Base-by-base conservation (phyloP, 106 monocot species). In the Allium cepa region DNA sequence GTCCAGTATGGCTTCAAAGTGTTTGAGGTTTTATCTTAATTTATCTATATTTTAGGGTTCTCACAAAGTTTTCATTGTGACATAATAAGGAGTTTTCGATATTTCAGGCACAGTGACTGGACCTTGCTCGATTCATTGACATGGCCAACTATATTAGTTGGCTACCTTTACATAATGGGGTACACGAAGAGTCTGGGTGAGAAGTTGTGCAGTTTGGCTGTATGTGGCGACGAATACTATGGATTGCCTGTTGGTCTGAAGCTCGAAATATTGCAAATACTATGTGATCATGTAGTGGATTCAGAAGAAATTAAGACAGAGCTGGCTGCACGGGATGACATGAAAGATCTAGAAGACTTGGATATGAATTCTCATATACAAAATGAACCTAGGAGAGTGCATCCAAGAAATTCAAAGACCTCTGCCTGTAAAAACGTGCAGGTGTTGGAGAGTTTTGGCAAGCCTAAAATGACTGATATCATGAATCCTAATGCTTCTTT, bases 141-240 rank as follows among this genome's bases (percentile, higher is more conserved):
- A 6, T 95, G 94, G 94, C 94, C 94, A n/a, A 76, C 78, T 50
- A 82, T 90, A 60, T 51, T 91, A 63, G 60, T 86, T 47, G 85
- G 80, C 52, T 91, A 83, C 58, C 73, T 95, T 11, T 79, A 75
- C 69, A 7, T 87, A 61, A 85, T 75, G 80, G 74, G 80, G 47
- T 62, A 72, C 53, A 61, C 69, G 10, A 83, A 75, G 64, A 28
- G 70, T 27, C 70, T 81, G 46, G 85, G 68, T 8, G 72, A 60
- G 13, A 70, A 73, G 18, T 75, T 62, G 14, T 74, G 79, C 45
- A 58, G 61, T 51, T 16, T 45, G 57, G 13, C 28, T 46, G 46
- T 75, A 15, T 77, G 57, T 28, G 63, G 61, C n/a, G 36, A 53
- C 49, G 87, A 88, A 64, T 95, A 95, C 66, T 91, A 88, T 72